Evolutionary conservation across 2,329 filamentous ascomycete species (phyloP).

Genomic region (Penicillium fuscoglaucum): DNA sequence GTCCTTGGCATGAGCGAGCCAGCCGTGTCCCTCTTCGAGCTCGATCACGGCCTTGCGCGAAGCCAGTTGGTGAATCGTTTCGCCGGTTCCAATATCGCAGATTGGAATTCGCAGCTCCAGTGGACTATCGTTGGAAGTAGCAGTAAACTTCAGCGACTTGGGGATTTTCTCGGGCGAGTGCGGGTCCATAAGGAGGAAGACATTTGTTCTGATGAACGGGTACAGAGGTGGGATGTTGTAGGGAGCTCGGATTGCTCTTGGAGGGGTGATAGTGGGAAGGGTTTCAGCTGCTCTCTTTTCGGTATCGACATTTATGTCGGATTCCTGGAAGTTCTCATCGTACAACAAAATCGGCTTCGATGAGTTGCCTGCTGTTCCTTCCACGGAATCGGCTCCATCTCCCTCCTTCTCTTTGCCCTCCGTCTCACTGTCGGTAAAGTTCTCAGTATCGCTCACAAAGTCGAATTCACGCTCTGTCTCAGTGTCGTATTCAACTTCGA

Average conservation of each 20-base stretch:
- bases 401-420: not conserved
- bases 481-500: slow-evolving; percentile 62
- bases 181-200: slow-evolving; percentile 65
- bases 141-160: slow-evolving; percentile 60
- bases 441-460: slow-evolving; percentile 44
- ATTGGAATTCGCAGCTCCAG: slow-evolving; percentile 66
- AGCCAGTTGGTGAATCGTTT: slow-evolving; percentile 69
- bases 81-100: slow-evolving; percentile 47
- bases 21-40: slow-evolving; percentile 69
- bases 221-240: slow-evolving; percentile 64
- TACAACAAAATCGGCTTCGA: slow-evolving; percentile 61
- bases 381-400: slow-evolving; percentile 17
- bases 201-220: slow-evolving; percentile 63
- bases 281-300: slow-evolving; percentile 43
- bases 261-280: slow-evolving; percentile 50
- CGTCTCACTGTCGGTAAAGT: slow-evolving; percentile 11
- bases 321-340: slow-evolving; percentile 50
- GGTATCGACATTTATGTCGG: slow-evolving; percentile 32
- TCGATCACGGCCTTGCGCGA: slow-evolving; percentile 67
- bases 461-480: slow-evolving; percentile 58
- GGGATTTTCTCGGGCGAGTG: slow-evolving; percentile 49
- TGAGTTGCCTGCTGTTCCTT: slow-evolving; percentile 5
- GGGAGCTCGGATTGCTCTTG: slow-evolving; percentile 65
- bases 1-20: slow-evolving; percentile 58
- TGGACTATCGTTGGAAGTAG: slow-evolving; percentile 57